phyloP scores from a whole-genome alignment of 2,329 filamentous ascomycete genomes.

The Trematosphaeria pertusa region DNA sequence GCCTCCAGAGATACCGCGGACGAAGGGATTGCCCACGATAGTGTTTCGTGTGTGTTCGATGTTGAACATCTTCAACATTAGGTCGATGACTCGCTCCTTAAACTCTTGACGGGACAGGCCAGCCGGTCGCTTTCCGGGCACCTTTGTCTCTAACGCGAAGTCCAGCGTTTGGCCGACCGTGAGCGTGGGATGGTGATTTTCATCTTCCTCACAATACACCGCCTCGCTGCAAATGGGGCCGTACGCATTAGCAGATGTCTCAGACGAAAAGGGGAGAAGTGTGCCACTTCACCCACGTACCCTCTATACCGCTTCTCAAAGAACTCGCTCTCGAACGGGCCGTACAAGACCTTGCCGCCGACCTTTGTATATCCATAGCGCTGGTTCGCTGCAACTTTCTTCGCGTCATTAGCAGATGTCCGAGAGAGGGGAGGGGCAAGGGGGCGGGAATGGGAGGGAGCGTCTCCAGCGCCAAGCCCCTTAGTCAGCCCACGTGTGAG shows the following conservation, averaged over 20 bases:
- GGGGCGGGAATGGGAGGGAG: no score
- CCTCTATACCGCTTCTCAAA: slow-evolving; percentile 76
- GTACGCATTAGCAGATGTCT: no score
- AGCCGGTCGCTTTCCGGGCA: slow-evolving; percentile 78
- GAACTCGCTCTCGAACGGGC: slow-evolving; percentile 72
- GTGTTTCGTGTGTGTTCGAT: slow-evolving; percentile 89
- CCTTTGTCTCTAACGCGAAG: slow-evolving; percentile 85
- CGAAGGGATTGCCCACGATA: slow-evolving; percentile 81
- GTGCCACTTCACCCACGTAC: no score
- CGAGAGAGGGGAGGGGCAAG: no score
- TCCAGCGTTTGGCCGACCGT: slow-evolving; percentile 87
- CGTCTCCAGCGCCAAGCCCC: no score
- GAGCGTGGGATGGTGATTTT: slow-evolving; percentile 83
- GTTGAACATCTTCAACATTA: slow-evolving; percentile 89
- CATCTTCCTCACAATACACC: slow-evolving; percentile 86
- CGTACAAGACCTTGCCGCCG: slow-evolving; percentile 77
- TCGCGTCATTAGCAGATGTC: no score
- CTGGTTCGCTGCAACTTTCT: slow-evolving; percentile 63
- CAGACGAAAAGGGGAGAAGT: no score
- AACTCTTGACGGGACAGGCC: slow-evolving; percentile 77
- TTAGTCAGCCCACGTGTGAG: no score
- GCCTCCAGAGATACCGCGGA: slow-evolving; percentile 80
- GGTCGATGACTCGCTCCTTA: slow-evolving; percentile 75
- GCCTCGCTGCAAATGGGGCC: no score
- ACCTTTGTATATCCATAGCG: slow-evolving; percentile 66